phyloP scores from a whole-genome alignment of 176 grass and related monocot genomes.

The Carex parvula region DNA sequence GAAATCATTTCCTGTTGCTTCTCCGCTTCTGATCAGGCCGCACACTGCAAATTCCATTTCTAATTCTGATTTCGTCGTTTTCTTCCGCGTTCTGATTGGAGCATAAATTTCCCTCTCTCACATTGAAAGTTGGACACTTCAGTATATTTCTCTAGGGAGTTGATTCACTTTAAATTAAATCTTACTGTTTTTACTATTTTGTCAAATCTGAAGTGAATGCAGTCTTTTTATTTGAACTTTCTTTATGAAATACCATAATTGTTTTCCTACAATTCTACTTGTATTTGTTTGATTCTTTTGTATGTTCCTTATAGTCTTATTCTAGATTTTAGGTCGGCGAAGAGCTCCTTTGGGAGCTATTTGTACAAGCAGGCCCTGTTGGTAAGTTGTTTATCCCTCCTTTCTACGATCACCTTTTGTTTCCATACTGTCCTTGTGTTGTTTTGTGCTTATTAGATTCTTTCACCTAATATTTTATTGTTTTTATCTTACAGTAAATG shows the following conservation, averaged over 20 bases:
- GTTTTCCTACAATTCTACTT: neutral
- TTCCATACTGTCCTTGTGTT: neutral
- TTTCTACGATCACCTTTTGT: neutral
- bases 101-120: neutral
- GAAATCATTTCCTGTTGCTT: no score
- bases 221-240: neutral
- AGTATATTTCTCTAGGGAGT: neutral
- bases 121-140: neutral
- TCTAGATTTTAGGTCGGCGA: constrained; percentile 49
- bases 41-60: no score
- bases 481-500: constrained; percentile 74
- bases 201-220: neutral
- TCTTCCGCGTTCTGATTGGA: no score
- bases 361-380: constrained; percentile 95
- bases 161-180: neutral
- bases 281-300: neutral
- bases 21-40: no score
- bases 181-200: neutral
- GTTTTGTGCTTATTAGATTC: neutral
- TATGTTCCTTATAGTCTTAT: neutral
- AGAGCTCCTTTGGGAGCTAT: constrained; percentile 96
- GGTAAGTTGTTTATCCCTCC: constrained; percentile 47
- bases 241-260: neutral
- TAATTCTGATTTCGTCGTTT: no score
- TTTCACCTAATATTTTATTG: constrained; percentile 4